These are phyloP conservation scores for Colletotrichum sp. DNA, from an alignment of 2,329 filamentous ascomycete species.

Conservation along the genomic window DNA sequence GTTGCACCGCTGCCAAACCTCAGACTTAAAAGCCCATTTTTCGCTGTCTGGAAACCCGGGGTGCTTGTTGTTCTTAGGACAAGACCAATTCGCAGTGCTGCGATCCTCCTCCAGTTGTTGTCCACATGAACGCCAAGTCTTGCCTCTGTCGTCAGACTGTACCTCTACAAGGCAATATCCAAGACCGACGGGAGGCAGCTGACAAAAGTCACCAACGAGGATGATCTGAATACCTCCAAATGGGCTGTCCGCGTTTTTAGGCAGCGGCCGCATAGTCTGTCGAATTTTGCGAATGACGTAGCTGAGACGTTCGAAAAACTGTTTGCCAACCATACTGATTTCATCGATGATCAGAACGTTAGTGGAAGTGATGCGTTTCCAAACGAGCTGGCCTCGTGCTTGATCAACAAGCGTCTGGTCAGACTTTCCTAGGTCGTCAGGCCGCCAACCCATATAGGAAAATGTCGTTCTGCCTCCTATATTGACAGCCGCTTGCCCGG, in stretches of 20 bases:
- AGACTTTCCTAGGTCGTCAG: neutral
- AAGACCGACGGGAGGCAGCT: neutral
- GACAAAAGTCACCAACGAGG: neutral
- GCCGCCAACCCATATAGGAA: neutral
- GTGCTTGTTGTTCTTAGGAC: slow-evolving; percentile 32
- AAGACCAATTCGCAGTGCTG: neutral
- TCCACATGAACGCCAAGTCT: neutral
- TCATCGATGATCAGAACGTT: slow-evolving; percentile 70
- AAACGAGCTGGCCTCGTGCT: slow-evolving; percentile 27
- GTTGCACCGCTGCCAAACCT: slow-evolving; percentile 57
- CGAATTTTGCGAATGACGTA: slow-evolving; percentile 42
- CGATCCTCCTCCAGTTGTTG: neutral
- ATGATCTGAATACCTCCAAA: neutral
- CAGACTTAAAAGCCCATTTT: slow-evolving; percentile 65
- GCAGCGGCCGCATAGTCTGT: neutral
- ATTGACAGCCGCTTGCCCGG: neutral
- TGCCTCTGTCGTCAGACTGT: too few species aligned
- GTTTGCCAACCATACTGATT: slow-evolving; percentile 70
- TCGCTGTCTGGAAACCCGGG: slow-evolving; percentile 48
- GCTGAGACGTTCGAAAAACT: slow-evolving; percentile 62
- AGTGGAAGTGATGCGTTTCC: slow-evolving; percentile 42
- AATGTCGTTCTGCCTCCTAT: neutral
- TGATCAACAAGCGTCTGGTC: neutral
- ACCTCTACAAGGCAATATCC: neutral
- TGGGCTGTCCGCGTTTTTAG: neutral